These are phyloP conservation scores for Eucommia ulmoides DNA, from an alignment of 257 asterid genomes.

Conservation along the genomic window DNA sequence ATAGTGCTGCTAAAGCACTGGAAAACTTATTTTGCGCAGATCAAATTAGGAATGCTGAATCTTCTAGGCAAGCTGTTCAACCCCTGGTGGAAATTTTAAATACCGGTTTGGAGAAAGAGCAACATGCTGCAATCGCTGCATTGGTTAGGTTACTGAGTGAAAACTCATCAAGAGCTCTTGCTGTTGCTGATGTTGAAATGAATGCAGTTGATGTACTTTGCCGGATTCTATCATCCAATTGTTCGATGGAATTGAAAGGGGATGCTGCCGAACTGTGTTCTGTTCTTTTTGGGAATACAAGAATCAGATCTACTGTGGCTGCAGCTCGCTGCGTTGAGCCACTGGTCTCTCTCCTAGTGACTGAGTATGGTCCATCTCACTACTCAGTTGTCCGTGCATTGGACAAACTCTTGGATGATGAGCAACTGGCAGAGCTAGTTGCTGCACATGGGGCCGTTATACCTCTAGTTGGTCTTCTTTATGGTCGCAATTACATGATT, in stretches of 20 bases:
- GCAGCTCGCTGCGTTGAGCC: slow-evolving; percentile 98
- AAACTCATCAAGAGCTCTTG: slow-evolving; percentile 87
- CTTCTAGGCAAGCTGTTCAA: slow-evolving; percentile 92
- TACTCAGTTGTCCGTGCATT: slow-evolving; percentile 79
- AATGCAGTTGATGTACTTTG: slow-evolving; percentile 88
- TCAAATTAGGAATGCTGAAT: slow-evolving; percentile 88
- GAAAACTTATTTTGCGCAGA: slow-evolving; percentile 93
- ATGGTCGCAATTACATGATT: slow-evolving; percentile 66
- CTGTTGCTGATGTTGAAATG: slow-evolving; percentile 94
- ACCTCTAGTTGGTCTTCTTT: slow-evolving; percentile 88
- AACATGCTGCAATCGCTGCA: slow-evolving; percentile 98
- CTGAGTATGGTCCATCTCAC: slow-evolving; percentile 76
- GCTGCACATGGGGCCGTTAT: slow-evolving; percentile 97
- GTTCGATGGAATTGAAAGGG: slow-evolving; percentile 88
- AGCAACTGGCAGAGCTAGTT: slow-evolving; percentile 89
- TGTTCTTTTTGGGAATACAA: slow-evolving; percentile 82
- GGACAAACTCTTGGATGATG: slow-evolving; percentile 84
- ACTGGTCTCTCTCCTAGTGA: slow-evolving; percentile 73
- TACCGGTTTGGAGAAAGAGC: slow-evolving; percentile 96
- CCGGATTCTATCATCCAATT: slow-evolving; percentile 70
- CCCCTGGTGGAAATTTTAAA: slow-evolving; percentile 89
- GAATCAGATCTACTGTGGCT: slow-evolving; percentile 85
- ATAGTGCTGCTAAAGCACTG: slow-evolving; percentile 96
- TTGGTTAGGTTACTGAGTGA: slow-evolving; percentile 75
- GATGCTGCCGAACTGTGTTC: slow-evolving; percentile 89